Evolutionary conservation across 140 eudicot species (phyloP).

Genomic region (Bidens hawaiensis): DNA sequence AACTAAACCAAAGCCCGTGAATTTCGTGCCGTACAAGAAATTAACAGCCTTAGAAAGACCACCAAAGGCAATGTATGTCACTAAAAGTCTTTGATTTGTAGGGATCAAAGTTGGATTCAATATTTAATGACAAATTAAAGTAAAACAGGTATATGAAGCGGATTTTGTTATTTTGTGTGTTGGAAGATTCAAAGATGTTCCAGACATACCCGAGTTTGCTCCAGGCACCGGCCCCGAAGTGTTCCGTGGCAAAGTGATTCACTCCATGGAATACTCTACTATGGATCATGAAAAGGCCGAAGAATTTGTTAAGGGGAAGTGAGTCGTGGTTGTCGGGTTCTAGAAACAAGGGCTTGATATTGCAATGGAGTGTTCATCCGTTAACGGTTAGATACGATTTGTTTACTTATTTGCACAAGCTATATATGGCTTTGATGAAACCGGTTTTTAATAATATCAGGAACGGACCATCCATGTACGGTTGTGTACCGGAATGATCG

Average conservation of each 20-base stretch:
- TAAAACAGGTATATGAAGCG: slow-evolving; percentile 35
- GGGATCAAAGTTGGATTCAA: too few relatives aligned
- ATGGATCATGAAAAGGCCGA: slow-evolving; percentile 42
- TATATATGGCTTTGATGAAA: neutral
- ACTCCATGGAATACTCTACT: slow-evolving; percentile 47
- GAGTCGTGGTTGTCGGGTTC: slow-evolving; percentile 40
- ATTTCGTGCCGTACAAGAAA: too few relatives aligned
- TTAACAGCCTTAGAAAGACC: neutral
- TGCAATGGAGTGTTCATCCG: slow-evolving; percentile 39
- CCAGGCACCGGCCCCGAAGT: slow-evolving; percentile 38
- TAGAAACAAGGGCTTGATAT: slow-evolving; percentile 56
- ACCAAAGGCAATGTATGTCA: neutral
- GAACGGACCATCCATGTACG: slow-evolving; percentile 58
- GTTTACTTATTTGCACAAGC: neutral
- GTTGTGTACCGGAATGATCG: slow-evolving; percentile 44
- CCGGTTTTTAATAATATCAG: slow-evolving; percentile 24
- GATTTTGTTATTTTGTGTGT: slow-evolving; percentile 58
- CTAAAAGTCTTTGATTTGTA: too few relatives aligned
- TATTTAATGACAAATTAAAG: too few relatives aligned
- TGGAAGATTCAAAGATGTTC: slow-evolving; percentile 52
- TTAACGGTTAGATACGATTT: slow-evolving; percentile 32
- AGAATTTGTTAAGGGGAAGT: slow-evolving; percentile 42
- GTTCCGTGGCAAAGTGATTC: slow-evolving; percentile 45
- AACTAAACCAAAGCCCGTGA: neutral
- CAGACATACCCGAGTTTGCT: slow-evolving; percentile 49